Percentiles rank a stretch among this genome's conserved stretches.
Conservation (phyloP, 2,329 filamentous ascomycete genomes). For the Phialophora verrucosa region DNA sequence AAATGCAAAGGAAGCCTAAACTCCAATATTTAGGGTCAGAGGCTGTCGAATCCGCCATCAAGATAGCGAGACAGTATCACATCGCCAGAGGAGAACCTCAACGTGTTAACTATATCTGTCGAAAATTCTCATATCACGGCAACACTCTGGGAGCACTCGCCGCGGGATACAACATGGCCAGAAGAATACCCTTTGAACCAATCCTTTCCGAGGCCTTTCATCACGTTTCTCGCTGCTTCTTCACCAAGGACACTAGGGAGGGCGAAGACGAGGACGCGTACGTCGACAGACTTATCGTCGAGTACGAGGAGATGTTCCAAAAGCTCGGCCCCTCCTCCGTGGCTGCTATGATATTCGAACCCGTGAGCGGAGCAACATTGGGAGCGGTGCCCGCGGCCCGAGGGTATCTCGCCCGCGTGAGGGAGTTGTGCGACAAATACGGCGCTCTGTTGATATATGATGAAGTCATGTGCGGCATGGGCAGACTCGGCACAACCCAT, state of each 20-base stretch:
- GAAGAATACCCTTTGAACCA: conserved; percentile 43
- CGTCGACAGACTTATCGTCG: conserved; percentile 47
- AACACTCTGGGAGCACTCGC: conserved; percentile 56
- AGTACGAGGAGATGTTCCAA: conserved; percentile 57
- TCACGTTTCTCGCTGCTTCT: conserved; percentile 41
- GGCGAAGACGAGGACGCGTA: conserved; percentile 50
- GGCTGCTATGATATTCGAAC: conserved; percentile 57
- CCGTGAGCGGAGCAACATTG: conserved; percentile 55
- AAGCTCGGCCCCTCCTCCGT: conserved; percentile 54
- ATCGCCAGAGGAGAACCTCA: conserved; percentile 45
- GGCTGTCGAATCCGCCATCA: conserved; percentile 56
- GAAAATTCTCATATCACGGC: conserved; percentile 57
- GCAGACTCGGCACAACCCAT: conserved; percentile 61
- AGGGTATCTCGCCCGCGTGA: conserved; percentile 61
- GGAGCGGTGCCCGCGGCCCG: conserved; percentile 58
- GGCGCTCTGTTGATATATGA: conserved; percentile 77
- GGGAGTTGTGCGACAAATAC: conserved; percentile 62
- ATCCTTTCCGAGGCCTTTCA: conserved; percentile 32
- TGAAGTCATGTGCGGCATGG: conserved; percentile 63
- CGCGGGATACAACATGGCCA: conserved; percentile 45
- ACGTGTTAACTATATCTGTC: conserved; percentile 51
- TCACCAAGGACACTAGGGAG: conserved; percentile 41
- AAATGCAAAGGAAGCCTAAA: too few relatives aligned
- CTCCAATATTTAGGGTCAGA: conserved; percentile 36
- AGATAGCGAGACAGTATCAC: conserved; percentile 57